A percentile compares a stretch with the other conserved stretches of the same genome.
Conservation (phyloP, 106 monocot genomes). For the Phalaenopsis aphrodite region DNA sequence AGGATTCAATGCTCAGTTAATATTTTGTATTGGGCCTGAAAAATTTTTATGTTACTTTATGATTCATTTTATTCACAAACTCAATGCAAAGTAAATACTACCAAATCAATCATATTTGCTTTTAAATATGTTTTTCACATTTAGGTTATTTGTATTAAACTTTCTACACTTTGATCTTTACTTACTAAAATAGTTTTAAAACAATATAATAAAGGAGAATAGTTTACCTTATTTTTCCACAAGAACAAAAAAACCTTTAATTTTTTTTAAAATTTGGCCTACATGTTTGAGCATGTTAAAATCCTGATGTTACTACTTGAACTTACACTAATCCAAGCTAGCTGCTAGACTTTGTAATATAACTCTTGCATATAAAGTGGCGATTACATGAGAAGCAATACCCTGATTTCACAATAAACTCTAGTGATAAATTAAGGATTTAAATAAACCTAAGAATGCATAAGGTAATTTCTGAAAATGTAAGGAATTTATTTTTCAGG, state of each 20-base stretch:
- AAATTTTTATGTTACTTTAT: neutral
- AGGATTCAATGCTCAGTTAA: neutral
- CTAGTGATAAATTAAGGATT: too few species aligned
- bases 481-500: too few species aligned
- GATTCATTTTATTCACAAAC: neutral
- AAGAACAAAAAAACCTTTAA: neutral
- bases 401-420: too few species aligned
- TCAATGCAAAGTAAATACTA: neutral
- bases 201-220: neutral
- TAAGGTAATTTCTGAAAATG: too few species aligned
- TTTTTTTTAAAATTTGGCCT: neutral
- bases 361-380: too few species aligned
- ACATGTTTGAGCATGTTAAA: neutral
- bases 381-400: too few species aligned
- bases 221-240: neutral
- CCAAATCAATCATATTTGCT: neutral
- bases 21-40: neutral
- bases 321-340: too few species aligned
- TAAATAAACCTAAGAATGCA: too few species aligned
- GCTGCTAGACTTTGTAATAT: too few species aligned
- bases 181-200: neutral
- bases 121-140: neutral
- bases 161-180: too few species aligned
- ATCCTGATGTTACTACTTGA: neutral
- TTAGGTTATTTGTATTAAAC: neutral